Evolutionary conservation across 495 filamentous ascomycete species (phyloP).

Genomic region (Trichocladium uniseriatum): DNA sequence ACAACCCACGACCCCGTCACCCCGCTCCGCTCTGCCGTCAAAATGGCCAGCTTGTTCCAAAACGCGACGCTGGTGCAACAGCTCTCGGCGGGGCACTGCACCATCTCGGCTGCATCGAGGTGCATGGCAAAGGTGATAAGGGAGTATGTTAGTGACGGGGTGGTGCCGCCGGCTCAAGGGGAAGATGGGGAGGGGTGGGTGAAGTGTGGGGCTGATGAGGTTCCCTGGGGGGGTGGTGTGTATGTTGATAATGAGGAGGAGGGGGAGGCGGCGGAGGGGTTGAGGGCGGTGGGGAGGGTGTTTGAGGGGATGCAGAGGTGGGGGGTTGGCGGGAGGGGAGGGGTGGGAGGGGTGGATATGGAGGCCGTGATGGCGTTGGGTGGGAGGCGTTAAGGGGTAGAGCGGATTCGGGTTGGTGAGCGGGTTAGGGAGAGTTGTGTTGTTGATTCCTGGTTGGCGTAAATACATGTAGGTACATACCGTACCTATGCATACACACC

Average conservation of each 20-base stretch:
- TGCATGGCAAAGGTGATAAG: conserved; percentile 33
- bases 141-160: conserved; percentile 32
- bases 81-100: conserved; percentile 37
- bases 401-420: no score
- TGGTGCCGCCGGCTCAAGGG: conserved; percentile 30
- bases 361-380: background rate
- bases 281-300: background rate
- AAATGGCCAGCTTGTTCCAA: conserved; percentile 41
- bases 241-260: background rate
- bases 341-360: background rate
- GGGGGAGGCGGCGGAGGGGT: background rate
- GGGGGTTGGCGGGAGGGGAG: background rate
- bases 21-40: conserved; percentile 40
- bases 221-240: conserved; percentile 20
- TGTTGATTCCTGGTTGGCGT: no score
- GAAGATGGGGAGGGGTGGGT: conserved; percentile 28
- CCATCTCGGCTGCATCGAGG: conserved; percentile 26
- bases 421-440: no score
- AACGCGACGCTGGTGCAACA: conserved; percentile 40
- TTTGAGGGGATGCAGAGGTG: background rate
- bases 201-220: conserved; percentile 30
- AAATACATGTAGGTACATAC: no score
- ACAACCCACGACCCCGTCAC: conserved; percentile 55
- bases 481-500: no score
- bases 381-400: background rate